phyloP scores from a whole-genome alignment of 495 filamentous ascomycete genomes.

The Viridothelium virens region DNA sequence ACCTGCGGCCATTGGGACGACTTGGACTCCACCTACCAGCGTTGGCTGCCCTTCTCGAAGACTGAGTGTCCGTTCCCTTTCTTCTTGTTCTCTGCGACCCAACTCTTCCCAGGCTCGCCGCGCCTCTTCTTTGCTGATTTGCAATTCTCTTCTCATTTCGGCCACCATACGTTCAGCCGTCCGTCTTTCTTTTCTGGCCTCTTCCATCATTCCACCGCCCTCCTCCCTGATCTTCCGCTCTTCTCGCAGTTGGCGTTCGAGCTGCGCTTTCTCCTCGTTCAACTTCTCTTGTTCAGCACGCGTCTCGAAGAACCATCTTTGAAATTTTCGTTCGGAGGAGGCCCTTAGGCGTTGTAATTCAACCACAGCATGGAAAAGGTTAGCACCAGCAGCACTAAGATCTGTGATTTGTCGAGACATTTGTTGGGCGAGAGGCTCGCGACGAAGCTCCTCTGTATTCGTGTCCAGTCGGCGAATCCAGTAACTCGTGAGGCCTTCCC shows the following conservation, averaged over 20 bases:
- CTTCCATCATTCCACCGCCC: constrained; percentile 36
- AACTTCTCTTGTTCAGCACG: constrained; percentile 77
- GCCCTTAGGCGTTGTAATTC: constrained; percentile 93
- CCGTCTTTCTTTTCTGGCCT: constrained; percentile 44
- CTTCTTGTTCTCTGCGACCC: constrained; percentile 86
- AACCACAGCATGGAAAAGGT: constrained; percentile 95
- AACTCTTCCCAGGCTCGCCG: constrained; percentile 95
- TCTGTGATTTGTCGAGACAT: constrained; percentile 91
- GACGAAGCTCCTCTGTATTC: constrained; percentile 73
- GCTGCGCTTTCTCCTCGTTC: constrained; percentile 73
- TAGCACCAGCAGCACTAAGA: constrained; percentile 89
- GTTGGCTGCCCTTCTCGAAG: constrained; percentile 84
- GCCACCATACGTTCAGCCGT: constrained; percentile 65
- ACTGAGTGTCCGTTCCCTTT: constrained; percentile 80
- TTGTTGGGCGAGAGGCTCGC: constrained; percentile 75
- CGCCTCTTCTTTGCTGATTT: constrained; percentile 94
- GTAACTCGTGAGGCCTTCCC: constrained; percentile 94
- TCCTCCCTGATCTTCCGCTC: constrained; percentile 65
- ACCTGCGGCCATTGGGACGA: constrained; percentile 87
- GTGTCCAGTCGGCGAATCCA: constrained; percentile 91
- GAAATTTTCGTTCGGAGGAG: constrained; percentile 93
- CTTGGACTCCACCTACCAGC: constrained; percentile 85
- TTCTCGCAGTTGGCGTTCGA: constrained; percentile 61
- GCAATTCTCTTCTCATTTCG: constrained; percentile 83
- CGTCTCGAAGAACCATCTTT: constrained; percentile 97